Base-by-base conservation (phyloP, 164 flowering plant species). In the Aristolochia contorta region DNA sequence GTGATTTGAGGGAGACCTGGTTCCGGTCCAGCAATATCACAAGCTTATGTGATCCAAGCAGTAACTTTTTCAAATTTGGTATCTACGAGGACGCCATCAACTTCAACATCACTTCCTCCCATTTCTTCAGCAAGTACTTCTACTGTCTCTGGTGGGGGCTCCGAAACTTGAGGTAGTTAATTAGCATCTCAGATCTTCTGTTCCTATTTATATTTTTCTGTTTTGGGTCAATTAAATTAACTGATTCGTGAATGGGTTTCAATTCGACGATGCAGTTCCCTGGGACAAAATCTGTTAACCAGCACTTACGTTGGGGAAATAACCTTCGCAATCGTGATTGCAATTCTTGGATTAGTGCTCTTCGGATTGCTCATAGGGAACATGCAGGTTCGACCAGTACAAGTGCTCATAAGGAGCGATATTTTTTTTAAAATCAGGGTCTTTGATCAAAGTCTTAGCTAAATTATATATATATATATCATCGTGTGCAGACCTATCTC, bases 81-180 rank as follows among this genome's bases (percentile, higher is more conserved):
- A 84, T 91, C 33, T 85, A 75, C 65, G 75, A 59, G 6, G 81
- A 80, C 72, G 86, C 89, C 21, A 15, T 87, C 23, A 71, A 57
- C 9, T 74, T n/a, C 30, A 64, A 61, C 12, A 76, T 83, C 47
- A 67, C 81, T 32, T 62, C 81, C 8, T 51, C 82, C 0, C 45
- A 16, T 1, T 86, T 88, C 71, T 47, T 82, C 62, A 66, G 58
- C 57, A 88, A 83, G 70, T 87, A 81, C 74, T 80, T 72, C 66
- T 91, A 81, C 69, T 83, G 89, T 61, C 76, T 87, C n/a, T 90
- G 95, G 92, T 87, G 90, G 92, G 97, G 91, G 1, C 50, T 84
- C 54, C 74, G 69, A 57, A 82, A 76, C 63, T 67, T 85, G 33
- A 85, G 89, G 93, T 84, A 71, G 22, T 12, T 22, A 23, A 33